Evolutionary conservation across 1,284 basidiomycete species (phyloP), one percentile per base, ranked within the genome.

Genomic region (Sphaerobolus stellatus): DNA sequence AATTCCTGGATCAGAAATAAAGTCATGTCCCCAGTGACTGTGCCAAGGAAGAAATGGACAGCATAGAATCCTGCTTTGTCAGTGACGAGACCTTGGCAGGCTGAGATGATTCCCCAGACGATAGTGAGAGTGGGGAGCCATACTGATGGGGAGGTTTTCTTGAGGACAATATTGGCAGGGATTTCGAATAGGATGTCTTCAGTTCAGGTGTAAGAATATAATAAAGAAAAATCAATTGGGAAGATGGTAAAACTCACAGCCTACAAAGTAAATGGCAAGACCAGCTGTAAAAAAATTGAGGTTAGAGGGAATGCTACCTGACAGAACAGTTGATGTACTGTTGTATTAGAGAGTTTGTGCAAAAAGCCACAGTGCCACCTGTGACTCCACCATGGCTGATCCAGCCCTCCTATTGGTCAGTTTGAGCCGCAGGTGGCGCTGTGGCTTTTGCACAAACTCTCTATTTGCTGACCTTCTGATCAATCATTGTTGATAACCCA

Each of bases 171-270:
- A 69, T 88, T 83, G 50, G 77, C 68, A 2, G 87, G 88, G 14
- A 89, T 80, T 66, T 89, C 87, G 60, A 87, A 86, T 14, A 82
- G 59, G 24, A 88, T 79, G 64, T 89, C 52, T 53, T 16, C 36
- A n/a, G 4, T 27, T 14, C n/a, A 24, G 20, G 16, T 18, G 25
- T 41, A 6, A 7, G 40, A 41, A n/a, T n/a, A n/a, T n/a, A n/a
- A n/a, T n/a, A n/a, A n/a, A n/a, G n/a, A n/a, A n/a, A n/a, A n/a
- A n/a, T n/a, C n/a, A n/a, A n/a, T n/a, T n/a, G n/a, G n/a, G n/a
- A n/a, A n/a, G n/a, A n/a, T n/a, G n/a, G n/a, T n/a, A n/a, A 20
- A n/a, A n/a, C 45, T n/a, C 47, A 53, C 52, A 88, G 50, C 83
- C 80, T 1, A 83, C 75, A 62, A 89, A 85, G 70, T 83, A 84